Base-by-base conservation (phyloP, 306 rosid genomes). In the Acacia melanoxylon region DNA sequence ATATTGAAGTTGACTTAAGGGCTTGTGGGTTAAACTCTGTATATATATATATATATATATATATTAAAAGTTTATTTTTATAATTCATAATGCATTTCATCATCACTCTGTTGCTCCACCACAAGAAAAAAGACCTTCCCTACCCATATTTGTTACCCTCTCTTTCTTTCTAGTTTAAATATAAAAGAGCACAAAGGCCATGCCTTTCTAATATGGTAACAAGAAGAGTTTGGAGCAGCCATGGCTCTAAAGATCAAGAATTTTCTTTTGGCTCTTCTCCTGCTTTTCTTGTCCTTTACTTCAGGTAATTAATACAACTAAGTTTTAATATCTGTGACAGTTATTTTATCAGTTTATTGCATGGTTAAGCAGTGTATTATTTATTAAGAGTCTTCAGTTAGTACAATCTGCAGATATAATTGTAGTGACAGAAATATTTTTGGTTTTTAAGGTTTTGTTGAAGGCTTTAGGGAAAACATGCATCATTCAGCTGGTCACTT, bases 1-100 rank as follows among this genome's bases (percentile, higher is more conserved):
- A 89, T 81, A 83, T 87, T 88, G 78, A 22, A 88, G 93, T 91
- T 92, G 97, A 89, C 97, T 88, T 83, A 15, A 35, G 79, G 48
- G 33, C 71, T 80, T 83, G 89, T 86, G 89, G 89, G 86, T 44
- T 81, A 71, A 74, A 68, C 42, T 41, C 42, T 59, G 63, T 81
- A 31, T 66, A 29, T 81, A 31, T 31, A 31, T 31, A 2, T 31
- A 2, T 31, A 2, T 31, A 2, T 31, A 2, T 31, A 11, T 16
- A 49, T 24, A 58, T n/a, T 74, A 77, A 44, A 68, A 79, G 82
- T 85, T 89, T 56, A n/a, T 54, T 6, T 54, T 31, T 31, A 20
- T 17, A 70, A n/a, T 20, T 63, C 37, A 62, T 70, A 90, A 88
- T 87, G 90, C 90, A 90, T 72, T 68, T 86, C 86, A 90, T 85